Evolutionary conservation across 106 monocot genomes (phyloP).

Genomic region (Amphibolis antarctica): DNA sequence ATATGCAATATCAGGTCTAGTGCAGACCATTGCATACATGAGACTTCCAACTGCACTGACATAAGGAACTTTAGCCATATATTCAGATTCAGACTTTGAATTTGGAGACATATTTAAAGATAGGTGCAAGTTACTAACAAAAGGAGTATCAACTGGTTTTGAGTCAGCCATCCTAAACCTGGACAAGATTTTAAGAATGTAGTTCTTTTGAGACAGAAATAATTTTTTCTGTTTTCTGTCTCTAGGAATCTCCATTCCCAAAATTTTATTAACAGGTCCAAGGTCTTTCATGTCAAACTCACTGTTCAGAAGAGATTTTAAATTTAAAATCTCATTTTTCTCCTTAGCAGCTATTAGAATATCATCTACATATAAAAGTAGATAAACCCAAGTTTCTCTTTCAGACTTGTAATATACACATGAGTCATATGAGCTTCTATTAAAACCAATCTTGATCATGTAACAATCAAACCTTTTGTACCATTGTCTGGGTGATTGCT

Average conservation of each 20-base stretch:
- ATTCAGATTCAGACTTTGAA: not conserved
- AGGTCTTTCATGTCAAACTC: slow-evolving; percentile 10
- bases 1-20: not conserved
- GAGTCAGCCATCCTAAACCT: not conserved
- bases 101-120: not conserved
- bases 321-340: not conserved
- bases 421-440: not conserved
- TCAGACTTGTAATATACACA: not conserved
- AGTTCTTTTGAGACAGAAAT: not conserved
- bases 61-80: slow-evolving; percentile 2
- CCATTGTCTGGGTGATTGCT: not conserved
- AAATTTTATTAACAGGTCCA: not conserved
- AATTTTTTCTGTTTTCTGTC: not conserved
- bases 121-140: not conserved
- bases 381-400: not conserved
- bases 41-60: not conserved
- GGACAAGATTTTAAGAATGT: slow-evolving; percentile 1
- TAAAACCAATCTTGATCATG: not conserved
- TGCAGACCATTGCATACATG: slow-evolving; percentile 12
- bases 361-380: not conserved
- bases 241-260: slow-evolving; percentile 4
- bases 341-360: not conserved
- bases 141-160: not conserved
- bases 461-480: slow-evolving; percentile 1
- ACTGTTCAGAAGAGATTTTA: not conserved